Evolutionary conservation across 768 basidiomycete genomes (phyloP).

Genomic region (Termitomyces sp.): DNA sequence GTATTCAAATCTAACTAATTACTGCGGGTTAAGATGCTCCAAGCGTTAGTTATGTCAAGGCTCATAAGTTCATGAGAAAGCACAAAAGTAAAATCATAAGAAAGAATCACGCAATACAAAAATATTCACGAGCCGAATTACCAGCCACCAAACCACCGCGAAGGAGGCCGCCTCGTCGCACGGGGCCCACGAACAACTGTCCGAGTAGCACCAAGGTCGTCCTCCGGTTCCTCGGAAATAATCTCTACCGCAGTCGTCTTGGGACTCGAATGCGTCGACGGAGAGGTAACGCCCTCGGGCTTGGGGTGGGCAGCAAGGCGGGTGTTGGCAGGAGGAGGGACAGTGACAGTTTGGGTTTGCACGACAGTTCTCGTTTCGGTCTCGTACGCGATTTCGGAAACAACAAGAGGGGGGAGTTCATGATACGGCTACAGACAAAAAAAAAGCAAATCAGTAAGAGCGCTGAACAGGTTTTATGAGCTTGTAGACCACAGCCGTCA

Average conservation of each 20-base stretch:
- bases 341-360: constrained; percentile 59
- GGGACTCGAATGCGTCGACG: constrained; percentile 56
- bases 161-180: constrained; percentile 42
- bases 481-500: constrained; percentile 36
- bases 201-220: constrained; percentile 28
- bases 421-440: constrained; percentile 26
- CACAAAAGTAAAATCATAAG: not conserved
- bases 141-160: constrained; percentile 60
- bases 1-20: constrained; percentile 25
- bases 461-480: constrained; percentile 14
- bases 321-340: constrained; percentile 74
- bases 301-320: constrained; percentile 69
- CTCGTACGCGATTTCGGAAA: constrained; percentile 44
- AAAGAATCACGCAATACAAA: constrained; percentile 18
- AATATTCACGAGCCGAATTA: constrained; percentile 27
- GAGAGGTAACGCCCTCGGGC: constrained; percentile 56
- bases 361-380: constrained; percentile 62
- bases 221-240: constrained; percentile 48
- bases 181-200: constrained; percentile 40
- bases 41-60: constrained; percentile 20
- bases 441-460: constrained; percentile 22
- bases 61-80: constrained; percentile 19
- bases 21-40: constrained; percentile 13
- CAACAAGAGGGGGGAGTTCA: constrained; percentile 41
- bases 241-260: constrained; percentile 71